Evolutionary conservation across 2,329 filamentous ascomycete genomes (phyloP), one percentile per base, ranked within the genome.

Genomic region (Cytospora piceicola): DNA sequence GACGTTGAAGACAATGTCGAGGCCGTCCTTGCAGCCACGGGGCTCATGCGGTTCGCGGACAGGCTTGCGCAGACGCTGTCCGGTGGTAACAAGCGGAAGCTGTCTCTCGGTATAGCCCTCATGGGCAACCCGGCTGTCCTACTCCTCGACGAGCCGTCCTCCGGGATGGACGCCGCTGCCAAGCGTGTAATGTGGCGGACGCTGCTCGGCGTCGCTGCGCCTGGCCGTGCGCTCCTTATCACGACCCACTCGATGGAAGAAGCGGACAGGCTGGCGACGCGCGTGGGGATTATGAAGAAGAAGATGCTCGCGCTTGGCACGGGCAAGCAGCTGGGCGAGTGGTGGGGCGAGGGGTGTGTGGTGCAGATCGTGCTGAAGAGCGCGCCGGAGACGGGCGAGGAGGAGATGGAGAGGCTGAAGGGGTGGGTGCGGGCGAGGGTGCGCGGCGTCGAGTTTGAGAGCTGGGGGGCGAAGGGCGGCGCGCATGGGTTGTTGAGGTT

Each of bases 171-270:
- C 72, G 93, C 94, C 0, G 93, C 92, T 0, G 90, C 92, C 0
- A 97, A 97, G 77, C 86, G 94, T 52, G 85, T 96, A 70, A 96
- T 98, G 91, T 97, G 94, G 94, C 87, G 87, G 64, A 96, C 93
- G 0, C 82, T 97, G 0, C 51, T 64, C 1, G 86, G 87, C 4
- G 84, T 88, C 1, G 66, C 66, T 8, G 88, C 90, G 0, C 85
- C 88, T 0, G 93, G 93, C 0, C 86, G 94, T n/a, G 91, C 90
- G 0, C 86, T 97, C 20, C 82, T 98, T 1, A 84, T 98, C 22
- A 97, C 94, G 0, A 97, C 94, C 0, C 94, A 98, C 76, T 92
- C 88, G 58, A 97, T 97, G 93, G 94, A 97, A 75, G 94, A 97
- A 78, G 94, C 94, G 0, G 93, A 96, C 73, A 93, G 93, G 0